Evolutionary conservation across 179 eudicot species (phyloP), one percentile per base, ranked within the genome.

Genomic region (Vitellaria paradoxa): DNA sequence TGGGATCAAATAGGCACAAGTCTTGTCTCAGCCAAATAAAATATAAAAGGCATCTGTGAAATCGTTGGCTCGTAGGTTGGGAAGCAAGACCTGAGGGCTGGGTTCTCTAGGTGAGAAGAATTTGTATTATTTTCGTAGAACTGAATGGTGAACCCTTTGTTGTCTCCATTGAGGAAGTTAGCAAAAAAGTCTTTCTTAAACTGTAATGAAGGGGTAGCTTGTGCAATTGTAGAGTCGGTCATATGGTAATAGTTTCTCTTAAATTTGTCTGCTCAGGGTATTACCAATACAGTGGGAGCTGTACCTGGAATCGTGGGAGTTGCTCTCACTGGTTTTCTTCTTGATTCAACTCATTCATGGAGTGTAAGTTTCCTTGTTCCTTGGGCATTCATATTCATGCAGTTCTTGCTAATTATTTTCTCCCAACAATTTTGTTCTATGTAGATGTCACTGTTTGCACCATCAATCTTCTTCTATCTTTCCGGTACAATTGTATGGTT

Each of bases 261-360:
- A 12, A 67, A 62, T 17, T 74, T 75, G 47, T 75, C 50, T 42
- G 55, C 75, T 78, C 84, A 95, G 99, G 99, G 99, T 73, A 95
- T 95, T 76, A 95, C 99, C 14, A 95, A 93, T 82, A 93, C 99
- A 5, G 87, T 88, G 26, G 99, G 99, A 26, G 99, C 99, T 60
- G 90, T 95, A 46, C 98, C 98, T 65, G 99, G 99, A 82, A 95
- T 95, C 65, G 88, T 95, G 11, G 99, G 99, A 60, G 94, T 95
- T 79, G 94, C 98, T 82, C 98, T 95, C 50, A 95, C 99, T 0
- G 99, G 99, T 68, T 93, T 85, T 85, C 92, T 95, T 80, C 93
- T 95, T 56, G 99, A 95, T 83, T 84, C 92, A 72, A 95, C 99
- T 69, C 98, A 95, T 84, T 95, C 99, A 70, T 95, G 99, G 99